Percentiles rank a stretch among this genome's conserved stretches.
These are phyloP conservation scores for Claviceps quebecensis DNA, from an alignment of 2,329 filamentous ascomycete genomes.

Conservation along the genomic window DNA sequence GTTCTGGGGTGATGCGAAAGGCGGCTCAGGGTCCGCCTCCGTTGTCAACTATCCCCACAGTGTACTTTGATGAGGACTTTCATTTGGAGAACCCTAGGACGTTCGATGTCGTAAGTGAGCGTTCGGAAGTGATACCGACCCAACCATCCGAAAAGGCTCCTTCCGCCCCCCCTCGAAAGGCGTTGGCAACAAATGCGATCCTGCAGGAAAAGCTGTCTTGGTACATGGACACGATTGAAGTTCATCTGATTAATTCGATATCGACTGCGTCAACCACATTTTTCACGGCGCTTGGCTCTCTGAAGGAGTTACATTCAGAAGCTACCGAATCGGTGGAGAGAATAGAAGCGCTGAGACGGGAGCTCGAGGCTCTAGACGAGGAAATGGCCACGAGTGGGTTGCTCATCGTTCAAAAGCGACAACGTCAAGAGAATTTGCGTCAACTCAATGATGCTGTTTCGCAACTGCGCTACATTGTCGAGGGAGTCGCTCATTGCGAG, in stretches of 20 bases:
- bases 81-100: constrained; percentile 90
- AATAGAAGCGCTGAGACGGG: constrained; percentile 68
- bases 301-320: constrained; percentile 83
- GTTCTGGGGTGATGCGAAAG: constrained; percentile 39
- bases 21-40: constrained; percentile 63
- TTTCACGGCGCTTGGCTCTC: constrained; percentile 81
- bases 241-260: constrained; percentile 91
- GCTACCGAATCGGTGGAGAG: constrained; percentile 79
- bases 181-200: constrained; percentile 89
- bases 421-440: constrained; percentile 69
- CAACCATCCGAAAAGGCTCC: constrained; percentile 40
- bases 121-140: constrained; percentile 83
- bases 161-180: constrained; percentile 60
- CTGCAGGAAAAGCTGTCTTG: constrained; percentile 95
- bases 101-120: constrained; percentile 91
- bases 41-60: constrained; percentile 75
- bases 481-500: constrained; percentile 64
- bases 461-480: constrained; percentile 68
- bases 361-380: constrained; percentile 67
- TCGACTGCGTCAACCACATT: constrained; percentile 92
- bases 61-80: constrained; percentile 93
- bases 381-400: constrained; percentile 79
- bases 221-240: constrained; percentile 99
- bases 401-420: constrained; percentile 70
- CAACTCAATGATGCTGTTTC: constrained; percentile 70